Conservation (phyloP, 1,139 yeast species). For the Saccharomycopsis crataegensis region DNA sequence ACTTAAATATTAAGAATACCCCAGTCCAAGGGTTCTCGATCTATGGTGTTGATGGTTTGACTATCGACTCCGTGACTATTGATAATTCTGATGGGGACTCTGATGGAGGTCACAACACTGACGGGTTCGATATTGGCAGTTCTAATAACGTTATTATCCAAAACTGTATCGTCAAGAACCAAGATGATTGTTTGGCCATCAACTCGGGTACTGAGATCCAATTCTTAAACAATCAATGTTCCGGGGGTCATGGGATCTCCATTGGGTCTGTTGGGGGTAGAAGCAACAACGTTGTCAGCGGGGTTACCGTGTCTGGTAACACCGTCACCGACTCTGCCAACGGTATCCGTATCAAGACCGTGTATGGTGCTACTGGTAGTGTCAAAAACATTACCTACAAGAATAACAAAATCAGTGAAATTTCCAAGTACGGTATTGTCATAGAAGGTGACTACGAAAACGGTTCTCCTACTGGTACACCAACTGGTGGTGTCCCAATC, state of each 20-base stretch:
- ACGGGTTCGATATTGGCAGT: slow-evolving; percentile 20
- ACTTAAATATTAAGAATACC: slow-evolving; percentile 19
- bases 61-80: slow-evolving; percentile 13
- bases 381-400: slow-evolving; percentile 19
- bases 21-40: slow-evolving; percentile 20
- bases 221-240: slow-evolving; percentile 19
- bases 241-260: slow-evolving; percentile 22
- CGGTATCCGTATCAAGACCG: slow-evolving; percentile 21
- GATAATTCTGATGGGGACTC: slow-evolving; percentile 20
- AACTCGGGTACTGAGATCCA: slow-evolving; percentile 20
- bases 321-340: slow-evolving; percentile 19
- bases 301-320: slow-evolving; percentile 15
- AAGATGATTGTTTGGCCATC: slow-evolving; percentile 22
- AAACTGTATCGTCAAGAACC: slow-evolving; percentile 18
- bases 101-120: slow-evolving; percentile 20
- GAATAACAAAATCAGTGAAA: slow-evolving; percentile 14
- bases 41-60: slow-evolving; percentile 10
- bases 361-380: slow-evolving; percentile 19
- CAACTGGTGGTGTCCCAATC: slow-evolving; percentile 21
- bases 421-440: slow-evolving; percentile 20
- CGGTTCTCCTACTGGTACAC: slow-evolving; percentile 20
- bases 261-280: slow-evolving; percentile 22
- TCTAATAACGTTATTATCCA: slow-evolving; percentile 16
- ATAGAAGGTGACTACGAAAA: slow-evolving; percentile 21
- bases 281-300: slow-evolving; percentile 16